Evolutionary conservation across 352 stramenopile species (phyloP), one percentile per base, ranked within the genome.

Genomic region (Phytophthora kernoviae): DNA sequence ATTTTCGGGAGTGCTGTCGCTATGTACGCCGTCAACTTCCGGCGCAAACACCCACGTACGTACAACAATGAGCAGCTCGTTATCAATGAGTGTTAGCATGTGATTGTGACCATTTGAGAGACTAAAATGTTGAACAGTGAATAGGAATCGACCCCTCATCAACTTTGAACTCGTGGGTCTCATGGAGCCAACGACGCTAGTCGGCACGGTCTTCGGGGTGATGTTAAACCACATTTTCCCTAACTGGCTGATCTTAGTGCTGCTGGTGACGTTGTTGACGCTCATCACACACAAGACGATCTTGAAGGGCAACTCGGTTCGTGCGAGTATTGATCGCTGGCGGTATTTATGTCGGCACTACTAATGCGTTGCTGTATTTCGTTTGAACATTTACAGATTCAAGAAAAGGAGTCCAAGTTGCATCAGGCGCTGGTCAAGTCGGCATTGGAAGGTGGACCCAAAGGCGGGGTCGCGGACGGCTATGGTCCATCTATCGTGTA

Each of bases 131-230:
- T 30, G 3, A 6, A 30, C 21, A 90, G 81, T 72, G 42, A 74
- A 88, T 21, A 87, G 79, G 12, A 92, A 98, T 62, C 75, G 93
- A 18, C 93, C 96, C 1, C 75, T 99, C 14, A 96, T 99, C 46
- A 91, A 99, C 81, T 99, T 98, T 81, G 93, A 98, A 42, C 70
- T 99, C 4, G 96, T 98, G n/a, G 64, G 98, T 0, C 85, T 98
- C 14, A 99, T 99, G 96, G 96, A 99, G 79, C 97, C 96, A 0
- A 84, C 94, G 67, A 90, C 84, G 26, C 70, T 93, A 0, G 75
- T 90, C 22, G 84, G 84, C 27, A 74, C 84, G 5, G 77, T 91
- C 37, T 86, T 89, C 18, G 84, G 81, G 15, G 84, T 93, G 30
- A 87, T 90, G 79, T 53, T 88, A 37, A 93, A 93, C 65, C 75